These are phyloP conservation scores for Remersonia thermophila DNA, from an alignment of 2,329 filamentous ascomycete genomes.

Conservation along the genomic window DNA sequence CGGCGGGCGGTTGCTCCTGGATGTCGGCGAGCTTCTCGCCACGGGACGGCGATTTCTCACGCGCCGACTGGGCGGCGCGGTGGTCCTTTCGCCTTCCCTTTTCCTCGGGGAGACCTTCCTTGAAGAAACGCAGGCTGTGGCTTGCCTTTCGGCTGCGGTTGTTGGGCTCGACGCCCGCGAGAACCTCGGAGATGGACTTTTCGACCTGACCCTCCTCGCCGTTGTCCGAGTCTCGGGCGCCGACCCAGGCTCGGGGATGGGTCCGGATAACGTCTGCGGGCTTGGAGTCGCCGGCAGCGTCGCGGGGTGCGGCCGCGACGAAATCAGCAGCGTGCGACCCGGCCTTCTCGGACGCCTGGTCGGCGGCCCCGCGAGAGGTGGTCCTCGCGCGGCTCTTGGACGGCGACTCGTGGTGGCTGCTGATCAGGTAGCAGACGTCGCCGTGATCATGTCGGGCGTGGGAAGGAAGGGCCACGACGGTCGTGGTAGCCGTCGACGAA, in stretches of 20 bases:
- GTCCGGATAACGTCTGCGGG: constrained; percentile 5
- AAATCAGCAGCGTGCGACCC: constrained; percentile 7
- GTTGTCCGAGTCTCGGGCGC: constrained; percentile 35
- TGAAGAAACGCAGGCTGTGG: constrained; percentile 55
- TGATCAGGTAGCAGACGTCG: constrained; percentile 24
- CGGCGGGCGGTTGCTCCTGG: constrained; percentile 11
- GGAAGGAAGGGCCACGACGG: constrained; percentile 9
- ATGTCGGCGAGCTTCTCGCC: constrained; percentile 20
- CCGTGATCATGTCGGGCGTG: constrained; percentile 22
- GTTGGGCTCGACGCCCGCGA: constrained; percentile 49
- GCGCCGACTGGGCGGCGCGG: constrained; percentile 20
- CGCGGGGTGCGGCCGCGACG: too few species aligned
- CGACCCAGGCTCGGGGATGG: constrained; percentile 41
- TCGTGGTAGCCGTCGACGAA: constrained; percentile 14
- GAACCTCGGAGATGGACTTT: constrained; percentile 50
- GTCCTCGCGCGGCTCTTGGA: too few species aligned
- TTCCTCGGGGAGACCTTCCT: constrained; percentile 50
- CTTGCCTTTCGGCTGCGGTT: constrained; percentile 55
- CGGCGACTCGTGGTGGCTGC: constrained; percentile 21
- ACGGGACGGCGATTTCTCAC: constrained; percentile 30
- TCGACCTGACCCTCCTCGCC: constrained; percentile 46
- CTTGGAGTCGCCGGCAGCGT: too few species aligned
- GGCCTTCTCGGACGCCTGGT: constrained; percentile 3
- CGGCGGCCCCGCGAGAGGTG: too few species aligned
- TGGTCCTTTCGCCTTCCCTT: constrained; percentile 41